phyloP scores from a whole-genome alignment of 371 early-diverging fungal genomes.

The Circinella minor region DNA sequence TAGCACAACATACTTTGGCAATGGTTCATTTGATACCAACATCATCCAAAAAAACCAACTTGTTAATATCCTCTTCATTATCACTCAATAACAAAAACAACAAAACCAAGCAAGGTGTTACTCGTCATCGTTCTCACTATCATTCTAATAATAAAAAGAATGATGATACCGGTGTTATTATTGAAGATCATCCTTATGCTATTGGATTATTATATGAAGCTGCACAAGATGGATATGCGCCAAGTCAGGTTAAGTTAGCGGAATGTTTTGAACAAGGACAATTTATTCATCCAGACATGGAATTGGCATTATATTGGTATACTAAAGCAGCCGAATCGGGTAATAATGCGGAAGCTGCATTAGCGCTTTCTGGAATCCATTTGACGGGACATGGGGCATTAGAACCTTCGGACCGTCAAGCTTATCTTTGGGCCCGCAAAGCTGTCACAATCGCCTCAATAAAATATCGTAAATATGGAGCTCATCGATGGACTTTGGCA shows the following conservation, averaged over 20 bases:
- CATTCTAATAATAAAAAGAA: neutral
- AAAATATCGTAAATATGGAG: slow-evolving; percentile 55
- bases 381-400: slow-evolving; percentile 82
- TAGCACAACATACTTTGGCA: slow-evolving; percentile 92
- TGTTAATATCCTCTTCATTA: slow-evolving; percentile 12
- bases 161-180: slow-evolving; percentile 36
- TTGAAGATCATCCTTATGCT: slow-evolving; percentile 84
- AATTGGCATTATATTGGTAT: slow-evolving; percentile 93
- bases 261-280: slow-evolving; percentile 92
- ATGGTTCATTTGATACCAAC: slow-evolving; percentile 31
- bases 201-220: slow-evolving; percentile 87
- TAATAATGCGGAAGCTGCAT: slow-evolving; percentile 72
- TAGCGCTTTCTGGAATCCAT: slow-evolving; percentile 89
- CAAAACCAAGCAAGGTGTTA: neutral
- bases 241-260: slow-evolving; percentile 90
- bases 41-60: neutral
- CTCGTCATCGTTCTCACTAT: neutral
- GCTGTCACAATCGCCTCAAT: slow-evolving; percentile 55
- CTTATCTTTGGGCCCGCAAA: slow-evolving; percentile 87
- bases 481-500: slow-evolving; percentile 39
- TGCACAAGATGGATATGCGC: slow-evolving; percentile 88
- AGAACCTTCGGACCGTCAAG: slow-evolving; percentile 76
- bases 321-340: slow-evolving; percentile 84
- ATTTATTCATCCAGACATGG: slow-evolving; percentile 79
- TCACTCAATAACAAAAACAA: neutral